Percentiles rank a stretch among this genome's conserved stretches.
phyloP scores from a whole-genome alignment of 257 asterid species.

The Eustoma russellianum region DNA sequence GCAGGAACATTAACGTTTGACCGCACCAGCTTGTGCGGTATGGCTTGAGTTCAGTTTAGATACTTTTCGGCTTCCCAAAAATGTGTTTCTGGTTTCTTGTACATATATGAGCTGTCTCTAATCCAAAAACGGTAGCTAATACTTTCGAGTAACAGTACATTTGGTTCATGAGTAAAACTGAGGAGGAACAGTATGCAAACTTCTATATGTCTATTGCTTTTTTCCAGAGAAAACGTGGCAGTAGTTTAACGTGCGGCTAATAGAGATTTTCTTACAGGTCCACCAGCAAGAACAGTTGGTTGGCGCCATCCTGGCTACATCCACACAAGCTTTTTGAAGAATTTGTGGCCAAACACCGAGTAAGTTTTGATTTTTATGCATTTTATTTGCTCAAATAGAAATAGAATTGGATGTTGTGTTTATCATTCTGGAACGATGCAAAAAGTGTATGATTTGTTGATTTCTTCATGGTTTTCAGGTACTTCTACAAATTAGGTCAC shows the following conservation, averaged over 20 bases:
- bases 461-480: slow-evolving; percentile 25
- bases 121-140: no score
- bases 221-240: no score
- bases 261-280: slow-evolving; percentile 21
- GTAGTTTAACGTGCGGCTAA: no score
- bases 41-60: slow-evolving; percentile 9
- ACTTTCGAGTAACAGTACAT: no score
- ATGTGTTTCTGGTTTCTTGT: no score
- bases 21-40: slow-evolving; percentile 82
- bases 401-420: no score
- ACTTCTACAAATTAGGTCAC: slow-evolving; percentile 70
- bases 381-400: not conserved
- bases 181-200: no score
- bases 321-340: slow-evolving; percentile 68
- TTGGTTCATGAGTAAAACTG: no score
- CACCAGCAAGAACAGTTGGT: slow-evolving; percentile 84
- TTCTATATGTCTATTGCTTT: no score
- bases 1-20: slow-evolving; percentile 75
- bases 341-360: slow-evolving; percentile 56
- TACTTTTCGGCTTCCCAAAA: no score
- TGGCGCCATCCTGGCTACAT: slow-evolving; percentile 91
- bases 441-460: not conserved
- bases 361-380: not conserved
- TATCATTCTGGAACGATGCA: no score
- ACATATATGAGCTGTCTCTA: no score